Evolutionary conservation across 108 stramenopile species (phyloP).

Genomic region (Fragilaria radians): DNA sequence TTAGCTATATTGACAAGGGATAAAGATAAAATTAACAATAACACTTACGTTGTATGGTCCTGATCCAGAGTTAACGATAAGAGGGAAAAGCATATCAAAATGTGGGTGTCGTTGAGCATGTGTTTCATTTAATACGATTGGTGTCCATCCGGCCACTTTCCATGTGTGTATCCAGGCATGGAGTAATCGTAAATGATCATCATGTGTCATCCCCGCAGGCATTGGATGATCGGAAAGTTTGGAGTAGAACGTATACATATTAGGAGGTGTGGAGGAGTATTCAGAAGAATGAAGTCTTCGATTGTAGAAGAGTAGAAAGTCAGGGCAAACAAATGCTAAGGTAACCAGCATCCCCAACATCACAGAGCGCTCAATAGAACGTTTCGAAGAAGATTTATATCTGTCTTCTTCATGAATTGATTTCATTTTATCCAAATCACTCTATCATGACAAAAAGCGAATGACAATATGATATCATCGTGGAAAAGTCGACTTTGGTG

Average conservation of each 20-base stretch:
- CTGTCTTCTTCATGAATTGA: too few relatives aligned
- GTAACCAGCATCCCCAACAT: not conserved
- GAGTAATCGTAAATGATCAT: not conserved
- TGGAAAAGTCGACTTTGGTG: too few relatives aligned
- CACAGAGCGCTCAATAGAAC: not conserved
- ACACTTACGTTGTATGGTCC: not conserved
- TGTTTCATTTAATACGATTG: not conserved
- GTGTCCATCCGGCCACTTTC: slow-evolving; percentile 1
- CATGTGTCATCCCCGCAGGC: slow-evolving; percentile 1
- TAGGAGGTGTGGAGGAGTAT: not conserved
- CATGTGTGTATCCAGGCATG: not conserved
- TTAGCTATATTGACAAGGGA: not conserved
- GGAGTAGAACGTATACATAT: not conserved
- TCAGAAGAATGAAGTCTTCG: not conserved
- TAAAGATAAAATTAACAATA: not conserved
- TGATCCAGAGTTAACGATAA: not conserved
- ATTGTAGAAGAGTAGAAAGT: not conserved
- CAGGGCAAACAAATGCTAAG: not conserved
- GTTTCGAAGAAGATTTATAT: too few relatives aligned
- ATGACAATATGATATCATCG: too few relatives aligned
- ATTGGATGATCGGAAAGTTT: not conserved
- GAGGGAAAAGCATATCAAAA: not conserved
- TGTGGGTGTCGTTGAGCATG: slow-evolving; percentile 3
- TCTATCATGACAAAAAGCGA: too few relatives aligned
- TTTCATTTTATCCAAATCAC: too few relatives aligned